Conservation (phyloP, 495 filamentous ascomycete genomes). For the Annulohypoxylon bovei region DNA sequence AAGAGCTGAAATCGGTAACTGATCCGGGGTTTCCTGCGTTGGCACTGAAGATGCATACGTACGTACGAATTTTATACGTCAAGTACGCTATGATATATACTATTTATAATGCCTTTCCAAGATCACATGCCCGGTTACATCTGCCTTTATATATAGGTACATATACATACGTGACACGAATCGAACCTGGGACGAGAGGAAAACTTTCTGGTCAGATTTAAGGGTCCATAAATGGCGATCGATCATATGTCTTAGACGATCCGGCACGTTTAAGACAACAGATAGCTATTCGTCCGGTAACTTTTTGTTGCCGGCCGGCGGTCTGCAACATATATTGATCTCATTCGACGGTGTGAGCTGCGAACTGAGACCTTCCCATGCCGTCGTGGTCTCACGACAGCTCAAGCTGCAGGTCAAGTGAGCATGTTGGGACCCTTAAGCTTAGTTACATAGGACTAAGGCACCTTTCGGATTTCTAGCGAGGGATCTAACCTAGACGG, state of each 20-base stretch:
- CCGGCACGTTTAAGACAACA: constrained; percentile 8
- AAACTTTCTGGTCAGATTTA: neutral
- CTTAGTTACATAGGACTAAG: neutral
- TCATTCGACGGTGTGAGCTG: constrained; percentile 8
- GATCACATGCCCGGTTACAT: constrained; percentile 1
- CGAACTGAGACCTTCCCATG: neutral
- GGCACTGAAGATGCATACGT: neutral
- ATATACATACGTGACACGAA: neutral
- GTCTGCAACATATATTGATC: constrained; percentile 11
- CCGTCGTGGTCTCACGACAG: constrained; percentile 32
- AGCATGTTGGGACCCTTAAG: neutral
- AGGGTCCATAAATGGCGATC: neutral
- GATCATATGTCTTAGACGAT: constrained; percentile 10
- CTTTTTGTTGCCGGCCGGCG: constrained; percentile 2
- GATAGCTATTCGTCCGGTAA: constrained; percentile 21
- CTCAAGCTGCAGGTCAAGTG: constrained; percentile 19
- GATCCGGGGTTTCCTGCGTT: neutral
- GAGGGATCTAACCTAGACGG: neutral
- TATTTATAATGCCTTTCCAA: constrained; percentile 7
- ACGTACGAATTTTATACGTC: neutral
- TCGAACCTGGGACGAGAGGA: neutral
- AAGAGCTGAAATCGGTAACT: neutral
- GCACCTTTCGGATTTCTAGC: neutral
- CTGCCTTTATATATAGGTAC: neutral
- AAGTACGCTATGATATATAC: constrained; percentile 2